phyloP scores from a whole-genome alignment of 2,329 filamentous ascomycete species.

The Neonectria faginata region DNA sequence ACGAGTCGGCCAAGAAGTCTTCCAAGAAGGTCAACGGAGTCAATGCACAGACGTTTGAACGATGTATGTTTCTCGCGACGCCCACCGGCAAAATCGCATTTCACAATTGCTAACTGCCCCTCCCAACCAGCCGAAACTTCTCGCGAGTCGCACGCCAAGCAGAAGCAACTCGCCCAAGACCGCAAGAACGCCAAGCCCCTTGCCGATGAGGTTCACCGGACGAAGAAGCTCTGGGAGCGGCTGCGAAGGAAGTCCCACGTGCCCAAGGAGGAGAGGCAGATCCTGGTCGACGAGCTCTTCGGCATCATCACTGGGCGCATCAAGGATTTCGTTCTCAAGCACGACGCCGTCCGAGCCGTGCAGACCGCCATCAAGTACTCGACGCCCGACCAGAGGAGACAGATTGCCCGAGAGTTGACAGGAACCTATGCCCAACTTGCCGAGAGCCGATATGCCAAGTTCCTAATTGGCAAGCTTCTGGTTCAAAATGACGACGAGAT shows the following conservation, averaged over 20 bases:
- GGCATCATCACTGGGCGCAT: slow-evolving; percentile 90
- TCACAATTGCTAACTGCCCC: slow-evolving; percentile 24
- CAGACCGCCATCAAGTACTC: slow-evolving; percentile 98
- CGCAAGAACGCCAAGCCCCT: slow-evolving; percentile 94
- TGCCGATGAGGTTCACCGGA: slow-evolving; percentile 86
- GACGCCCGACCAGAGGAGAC: slow-evolving; percentile 82
- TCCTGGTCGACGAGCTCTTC: slow-evolving; percentile 90
- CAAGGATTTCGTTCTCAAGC: slow-evolving; percentile 97
- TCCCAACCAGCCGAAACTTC: slow-evolving; percentile 68
- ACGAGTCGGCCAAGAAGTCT: slow-evolving; percentile 53
- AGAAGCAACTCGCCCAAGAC: slow-evolving; percentile 88
- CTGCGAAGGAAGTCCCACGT: slow-evolving; percentile 94
- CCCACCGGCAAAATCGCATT: background rate
- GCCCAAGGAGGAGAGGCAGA: slow-evolving; percentile 86
- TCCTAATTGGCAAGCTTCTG: slow-evolving; percentile 93
- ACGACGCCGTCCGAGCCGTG: slow-evolving; percentile 95
- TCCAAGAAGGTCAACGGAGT: slow-evolving; percentile 48
- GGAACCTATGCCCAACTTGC: slow-evolving; percentile 87
- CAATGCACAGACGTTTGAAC: slow-evolving; percentile 56
- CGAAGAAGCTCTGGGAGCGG: slow-evolving; percentile 97
- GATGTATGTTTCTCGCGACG: slow-evolving; percentile 50
- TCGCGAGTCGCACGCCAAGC: slow-evolving; percentile 90
- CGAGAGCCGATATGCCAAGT: slow-evolving; percentile 97
- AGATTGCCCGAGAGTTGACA: slow-evolving; percentile 87
- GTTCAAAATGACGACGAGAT: slow-evolving; percentile 92